A percentile compares a stretch with the other conserved stretches of the same genome.
phyloP scores from a whole-genome alignment of 2,329 filamentous ascomycete genomes.

The Penicillium sp. region DNA sequence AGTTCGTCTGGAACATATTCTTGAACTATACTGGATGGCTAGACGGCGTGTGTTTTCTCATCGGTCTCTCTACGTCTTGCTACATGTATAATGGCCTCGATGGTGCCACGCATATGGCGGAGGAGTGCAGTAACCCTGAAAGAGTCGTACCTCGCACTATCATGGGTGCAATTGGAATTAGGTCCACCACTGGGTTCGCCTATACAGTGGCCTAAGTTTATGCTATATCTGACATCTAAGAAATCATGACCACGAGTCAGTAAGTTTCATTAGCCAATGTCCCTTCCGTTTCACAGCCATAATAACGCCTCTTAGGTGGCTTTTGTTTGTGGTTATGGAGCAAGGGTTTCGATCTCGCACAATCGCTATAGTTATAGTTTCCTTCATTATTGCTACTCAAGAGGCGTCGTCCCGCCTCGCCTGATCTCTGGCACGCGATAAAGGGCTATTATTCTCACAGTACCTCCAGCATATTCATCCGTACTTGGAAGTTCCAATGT shows the following conservation, averaged over 20 bases:
- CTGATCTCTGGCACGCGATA: not conserved
- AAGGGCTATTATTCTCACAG: not conserved
- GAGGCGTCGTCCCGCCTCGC: not conserved
- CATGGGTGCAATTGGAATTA: not conserved
- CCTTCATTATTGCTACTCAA: not conserved
- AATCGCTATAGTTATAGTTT: not conserved
- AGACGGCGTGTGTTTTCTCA: not conserved
- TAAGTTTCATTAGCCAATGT: not conserved
- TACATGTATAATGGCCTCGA: conserved; percentile 4
- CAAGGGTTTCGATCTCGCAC: not conserved
- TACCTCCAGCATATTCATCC: not conserved
- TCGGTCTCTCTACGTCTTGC: not conserved
- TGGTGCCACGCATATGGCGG: not conserved
- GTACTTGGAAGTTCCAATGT: not conserved
- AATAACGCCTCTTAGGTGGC: not conserved
- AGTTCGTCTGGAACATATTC: not conserved
- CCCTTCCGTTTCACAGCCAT: not conserved
- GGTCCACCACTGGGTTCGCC: not conserved
- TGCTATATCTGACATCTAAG: not conserved
- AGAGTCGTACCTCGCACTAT: not conserved
- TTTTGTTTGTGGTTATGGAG: not conserved
- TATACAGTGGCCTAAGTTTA: not conserved
- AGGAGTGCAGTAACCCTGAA: not conserved
- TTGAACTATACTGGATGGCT: not conserved
- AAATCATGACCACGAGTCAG: not conserved